A percentile compares a stretch with the other conserved stretches of the same genome.
Conservation (phyloP, 2,329 filamentous ascomycete species). For the Penicillium sp. region DNA sequence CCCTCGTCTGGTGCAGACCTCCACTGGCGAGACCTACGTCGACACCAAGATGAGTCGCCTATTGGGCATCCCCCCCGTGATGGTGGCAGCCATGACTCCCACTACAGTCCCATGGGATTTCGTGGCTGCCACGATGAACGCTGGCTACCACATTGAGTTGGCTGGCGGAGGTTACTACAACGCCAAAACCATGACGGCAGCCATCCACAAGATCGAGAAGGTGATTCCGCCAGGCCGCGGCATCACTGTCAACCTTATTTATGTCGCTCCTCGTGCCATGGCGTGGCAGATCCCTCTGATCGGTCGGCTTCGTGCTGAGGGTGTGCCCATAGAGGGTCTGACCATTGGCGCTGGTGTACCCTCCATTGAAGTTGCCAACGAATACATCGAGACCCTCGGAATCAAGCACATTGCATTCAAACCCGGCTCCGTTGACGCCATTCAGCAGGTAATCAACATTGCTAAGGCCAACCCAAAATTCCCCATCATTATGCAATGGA, state of each 20-base stretch:
- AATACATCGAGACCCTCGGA: slow-evolving; percentile 89
- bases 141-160: slow-evolving; percentile 48
- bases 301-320: slow-evolving; percentile 64
- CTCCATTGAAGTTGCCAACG: slow-evolving; percentile 86
- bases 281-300: slow-evolving; percentile 54
- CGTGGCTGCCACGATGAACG: slow-evolving; percentile 54
- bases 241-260: slow-evolving; percentile 55
- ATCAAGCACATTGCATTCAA: slow-evolving; percentile 95
- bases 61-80: slow-evolving; percentile 77
- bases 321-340: slow-evolving; percentile 85
- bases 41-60: slow-evolving; percentile 95
- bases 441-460: slow-evolving; percentile 87
- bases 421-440: slow-evolving; percentile 82
- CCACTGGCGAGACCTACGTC: slow-evolving; percentile 82
- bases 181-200: slow-evolving; percentile 75
- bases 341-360: slow-evolving; percentile 92
- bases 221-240: slow-evolving; percentile 66
- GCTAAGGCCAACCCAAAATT: slow-evolving; percentile 91
- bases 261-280: slow-evolving; percentile 53
- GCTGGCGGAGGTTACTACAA: slow-evolving; percentile 58
- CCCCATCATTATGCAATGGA: slow-evolving; percentile 93
- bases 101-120: slow-evolving; percentile 75
- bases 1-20: slow-evolving; percentile 86
- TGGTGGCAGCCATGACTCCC: slow-evolving; percentile 94
- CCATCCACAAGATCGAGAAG: slow-evolving; percentile 79